Conservation (phyloP, 2,329 filamentous ascomycete genomes). For the Fusarium tanahbumbuense region DNA sequence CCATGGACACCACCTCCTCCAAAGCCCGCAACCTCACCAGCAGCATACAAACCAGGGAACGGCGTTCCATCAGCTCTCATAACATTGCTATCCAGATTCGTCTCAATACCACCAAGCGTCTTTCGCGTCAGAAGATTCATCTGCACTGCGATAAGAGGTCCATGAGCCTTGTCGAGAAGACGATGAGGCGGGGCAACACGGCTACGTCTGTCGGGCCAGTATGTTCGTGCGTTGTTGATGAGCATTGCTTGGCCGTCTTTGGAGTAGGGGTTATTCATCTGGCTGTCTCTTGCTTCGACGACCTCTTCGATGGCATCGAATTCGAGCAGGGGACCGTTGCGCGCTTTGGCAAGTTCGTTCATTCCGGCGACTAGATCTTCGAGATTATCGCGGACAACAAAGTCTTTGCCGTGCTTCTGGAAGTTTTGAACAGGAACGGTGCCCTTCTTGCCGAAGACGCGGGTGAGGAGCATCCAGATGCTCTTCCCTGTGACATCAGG, state of each 20-base stretch:
- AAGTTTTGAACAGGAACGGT: conserved; percentile 68
- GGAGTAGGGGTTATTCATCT: conserved; percentile 66
- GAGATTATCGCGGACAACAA: conserved; percentile 68
- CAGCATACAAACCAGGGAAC: conserved; percentile 69
- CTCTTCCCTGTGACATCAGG: conserved; percentile 70
- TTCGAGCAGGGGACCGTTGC: conserved; percentile 61
- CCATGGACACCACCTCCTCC: conserved; percentile 72
- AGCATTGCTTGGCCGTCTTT: conserved; percentile 73
- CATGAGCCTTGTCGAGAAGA: conserved; percentile 65
- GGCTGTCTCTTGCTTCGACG: conserved; percentile 65
- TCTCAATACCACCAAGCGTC: conserved; percentile 70
- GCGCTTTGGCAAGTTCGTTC: conserved; percentile 65
- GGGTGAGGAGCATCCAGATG: conserved; percentile 62
- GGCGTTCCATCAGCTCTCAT: conserved; percentile 60
- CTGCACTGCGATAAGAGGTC: conserved; percentile 69
- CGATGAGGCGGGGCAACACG: conserved; percentile 66
- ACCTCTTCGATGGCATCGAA: conserved; percentile 57
- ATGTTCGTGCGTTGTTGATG: conserved; percentile 66
- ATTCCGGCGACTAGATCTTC: conserved; percentile 67
- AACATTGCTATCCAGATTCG: conserved; percentile 67
- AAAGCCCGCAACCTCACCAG: conserved; percentile 70
- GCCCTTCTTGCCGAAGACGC: conserved; percentile 64
- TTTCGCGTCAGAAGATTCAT: conserved; percentile 72
- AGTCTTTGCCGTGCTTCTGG: conserved; percentile 68
- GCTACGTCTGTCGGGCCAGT: conserved; percentile 64